Evolutionary conservation across 2,329 filamentous ascomycete species (phyloP).

Genomic region (Penicillium thymicola): DNA sequence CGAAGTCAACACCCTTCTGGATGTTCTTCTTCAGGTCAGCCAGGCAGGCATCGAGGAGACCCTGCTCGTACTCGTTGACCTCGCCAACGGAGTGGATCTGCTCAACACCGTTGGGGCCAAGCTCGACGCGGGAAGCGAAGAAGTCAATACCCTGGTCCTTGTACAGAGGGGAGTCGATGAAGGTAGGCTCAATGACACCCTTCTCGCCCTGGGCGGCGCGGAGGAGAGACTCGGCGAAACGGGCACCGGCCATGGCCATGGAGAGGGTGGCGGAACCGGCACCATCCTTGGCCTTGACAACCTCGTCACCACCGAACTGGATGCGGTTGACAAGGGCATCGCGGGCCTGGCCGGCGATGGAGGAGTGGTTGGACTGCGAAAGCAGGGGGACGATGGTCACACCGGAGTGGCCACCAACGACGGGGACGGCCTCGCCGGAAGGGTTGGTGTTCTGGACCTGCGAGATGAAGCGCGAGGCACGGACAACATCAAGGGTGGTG

Average conservation of each 20-base stretch:
- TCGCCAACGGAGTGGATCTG: conserved; percentile 86
- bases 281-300: conserved; percentile 98
- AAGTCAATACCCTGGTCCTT: conserved; percentile 97
- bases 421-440: conserved; percentile 87
- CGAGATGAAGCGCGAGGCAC: conserved; percentile 95
- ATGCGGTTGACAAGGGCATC: conserved; percentile 85
- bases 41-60: conserved; percentile 81
- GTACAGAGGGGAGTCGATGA: conserved; percentile 95
- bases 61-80: conserved; percentile 81
- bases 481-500: conserved; percentile 97
- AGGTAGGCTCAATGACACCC: conserved; percentile 92
- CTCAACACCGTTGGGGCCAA: conserved; percentile 93
- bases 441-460: conserved; percentile 90
- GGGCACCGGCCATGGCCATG: conserved; percentile 93
- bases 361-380: conserved; percentile 84
- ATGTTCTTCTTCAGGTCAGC: conserved; percentile 73
- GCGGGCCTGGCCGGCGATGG: conserved; percentile 72
- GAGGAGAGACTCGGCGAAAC: conserved; percentile 85
- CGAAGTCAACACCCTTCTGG: conserved; percentile 70
- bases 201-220: conserved; percentile 90
- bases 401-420: conserved; percentile 95
- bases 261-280: conserved; percentile 95
- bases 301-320: conserved; percentile 98
- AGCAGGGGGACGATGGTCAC: conserved; percentile 98
- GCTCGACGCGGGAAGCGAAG: conserved; percentile 93